Evolutionary conservation across 2,329 filamentous ascomycete species (phyloP), one percentile per base, ranked within the genome.

Genomic region (Rasamsonia emersonii): DNA sequence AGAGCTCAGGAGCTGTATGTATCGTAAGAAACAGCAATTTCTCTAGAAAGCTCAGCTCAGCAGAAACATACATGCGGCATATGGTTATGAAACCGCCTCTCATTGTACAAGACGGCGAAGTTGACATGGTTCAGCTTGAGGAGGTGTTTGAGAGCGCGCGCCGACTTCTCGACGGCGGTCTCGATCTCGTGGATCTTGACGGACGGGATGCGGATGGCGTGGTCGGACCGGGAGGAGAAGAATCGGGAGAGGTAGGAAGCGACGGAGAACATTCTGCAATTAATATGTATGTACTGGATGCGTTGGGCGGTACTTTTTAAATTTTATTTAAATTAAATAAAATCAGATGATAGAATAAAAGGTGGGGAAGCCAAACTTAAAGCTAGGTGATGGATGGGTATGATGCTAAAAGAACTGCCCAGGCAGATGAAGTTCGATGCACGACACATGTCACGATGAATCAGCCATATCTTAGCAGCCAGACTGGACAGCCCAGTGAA

Each of bases 91-190:
- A 79, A 91, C 40, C 73, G 66, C 4, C 82, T 65, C 32, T 82
- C 56, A 54, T 88, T 77, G 56, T 83, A 91, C 33, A 94, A 62
- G 44, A 96, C 79, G 18, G 86, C 77, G 59, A 93, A 75, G 54
- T 91, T 94, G 44, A 80, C 79, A 62, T 98, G 91, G 56, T 96
- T 96, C 32, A 88, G 80, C 58, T 83, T 85, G 39, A 98, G 59
- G 9, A 98, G 68, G 60, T 96, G 86, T 64, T 93, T 95, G 40
- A 98, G 69, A 13, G 84, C 84, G 39, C 89, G 71, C 11, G 82
- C 77, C 35, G 82, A 71, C 56, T 85, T 89, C 52, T 93, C 86
- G 6, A 78, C 71, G 28, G 77, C 71, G 4, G 79, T 81, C 62
- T 96, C 89, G 47, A 94, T 73, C 55, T 82, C 75, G 59, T 93